Evolutionary conservation across 495 filamentous ascomycete species (phyloP), one percentile per base, ranked within the genome.

Genomic region (Mytilinidion resinicola): DNA sequence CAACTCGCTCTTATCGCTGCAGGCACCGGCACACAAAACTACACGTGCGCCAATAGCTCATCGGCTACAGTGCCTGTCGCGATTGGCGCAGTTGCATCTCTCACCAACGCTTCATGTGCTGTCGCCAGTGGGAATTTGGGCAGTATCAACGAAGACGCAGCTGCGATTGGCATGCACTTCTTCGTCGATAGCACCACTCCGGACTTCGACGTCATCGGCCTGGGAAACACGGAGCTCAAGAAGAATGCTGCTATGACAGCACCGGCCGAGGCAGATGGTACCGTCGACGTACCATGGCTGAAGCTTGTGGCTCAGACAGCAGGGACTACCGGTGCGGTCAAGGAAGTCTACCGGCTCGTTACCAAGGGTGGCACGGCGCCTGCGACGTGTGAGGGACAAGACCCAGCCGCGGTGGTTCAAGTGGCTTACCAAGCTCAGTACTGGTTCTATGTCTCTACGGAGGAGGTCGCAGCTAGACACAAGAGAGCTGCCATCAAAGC

Each of bases 1-100:
- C 69, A 56, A 1, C 77, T 90, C 34, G 80, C 79, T 64, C 89
- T 92, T 66, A 85, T 96, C 43, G 90, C 84, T 61, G 78, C 96
- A 47, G 92, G 92, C 64, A 83, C 87, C 21, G 92, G 92, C 39
- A 92, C 86, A 12, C 82, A 96, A 76, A 96, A 96, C 78, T 97
- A 96, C 73, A 91, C 89, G 50, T 96, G 92, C 76, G 77, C 81
- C 44, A 70, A 77, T 38, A 80, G 82, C 61, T 67, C 80, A 2
- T 63, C 68, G 20, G 61, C 67, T 5, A 68, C 73, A 0, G 47
- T 57, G 3, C 92, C 92, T 9, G 69, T 69, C 5, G 72, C 83
- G 12, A 70, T 79, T 43, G 92, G 92, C 56, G 92, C 92, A 53
- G 72, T 83, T 15, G 88, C 88, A 47, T 84, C 79, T 20, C 89